Percentiles rank a stretch among this genome's conserved stretches.
These are phyloP conservation scores for Bjerkandera adusta DNA, from an alignment of 1,284 basidiomycete genomes.

Conservation along the genomic window DNA sequence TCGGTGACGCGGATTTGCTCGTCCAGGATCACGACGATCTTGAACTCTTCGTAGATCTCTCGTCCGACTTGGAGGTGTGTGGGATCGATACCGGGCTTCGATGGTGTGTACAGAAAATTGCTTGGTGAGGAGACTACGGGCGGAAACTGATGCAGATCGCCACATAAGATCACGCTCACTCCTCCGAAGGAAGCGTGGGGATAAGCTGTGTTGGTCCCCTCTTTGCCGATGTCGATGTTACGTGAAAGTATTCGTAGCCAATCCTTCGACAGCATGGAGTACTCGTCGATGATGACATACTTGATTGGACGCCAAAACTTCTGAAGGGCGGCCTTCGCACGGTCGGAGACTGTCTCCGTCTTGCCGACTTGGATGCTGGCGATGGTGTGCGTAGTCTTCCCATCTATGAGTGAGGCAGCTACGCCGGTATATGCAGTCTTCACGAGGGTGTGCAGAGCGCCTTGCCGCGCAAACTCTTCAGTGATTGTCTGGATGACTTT, in stretches of 20 bases:
- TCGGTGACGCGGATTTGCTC: constrained; percentile 36
- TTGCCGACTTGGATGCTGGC: constrained; percentile 1
- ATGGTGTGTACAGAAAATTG: constrained; percentile 23
- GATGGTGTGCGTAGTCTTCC: constrained; percentile 27
- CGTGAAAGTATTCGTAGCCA: constrained; percentile 26
- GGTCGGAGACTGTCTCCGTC: neutral
- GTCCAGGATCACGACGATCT: constrained; percentile 34
- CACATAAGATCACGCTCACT: constrained; percentile 36
- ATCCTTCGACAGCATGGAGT: constrained; percentile 30
- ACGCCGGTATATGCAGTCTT: constrained; percentile 35
- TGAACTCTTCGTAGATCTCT: constrained; percentile 35
- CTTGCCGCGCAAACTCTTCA: constrained; percentile 20
- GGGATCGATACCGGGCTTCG: neutral
- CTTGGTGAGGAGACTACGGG: constrained; percentile 26
- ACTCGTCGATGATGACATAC: constrained; percentile 35
- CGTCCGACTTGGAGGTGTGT: constrained; percentile 21
- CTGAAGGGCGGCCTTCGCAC: constrained; percentile 6
- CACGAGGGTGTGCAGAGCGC: constrained; percentile 18
- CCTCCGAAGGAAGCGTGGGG: constrained; percentile 30
- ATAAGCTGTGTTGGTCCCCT: neutral
- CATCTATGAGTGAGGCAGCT: constrained; percentile 34
- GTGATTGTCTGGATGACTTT: constrained; percentile 34
- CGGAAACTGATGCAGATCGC: constrained; percentile 42
- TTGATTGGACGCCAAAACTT: constrained; percentile 18
- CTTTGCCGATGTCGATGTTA: constrained; percentile 21